These are phyloP conservation scores for Whalleya microplaca DNA, from an alignment of 2,329 filamentous ascomycete genomes.

Conservation along the genomic window DNA sequence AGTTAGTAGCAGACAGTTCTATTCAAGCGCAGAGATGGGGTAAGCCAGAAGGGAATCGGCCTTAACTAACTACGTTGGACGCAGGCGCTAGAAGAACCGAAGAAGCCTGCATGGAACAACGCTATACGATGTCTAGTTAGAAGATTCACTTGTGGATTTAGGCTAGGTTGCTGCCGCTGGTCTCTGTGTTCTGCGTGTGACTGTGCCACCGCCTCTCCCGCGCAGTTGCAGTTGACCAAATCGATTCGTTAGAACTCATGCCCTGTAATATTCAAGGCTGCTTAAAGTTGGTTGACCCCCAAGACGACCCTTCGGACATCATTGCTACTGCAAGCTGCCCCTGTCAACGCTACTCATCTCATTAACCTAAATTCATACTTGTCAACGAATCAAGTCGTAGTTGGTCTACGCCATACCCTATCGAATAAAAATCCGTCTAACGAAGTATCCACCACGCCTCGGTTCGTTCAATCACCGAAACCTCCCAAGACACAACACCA, in stretches of 20 bases:
- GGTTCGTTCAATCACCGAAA: constrained; percentile 33
- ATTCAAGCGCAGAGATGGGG: not conserved
- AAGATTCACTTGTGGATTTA: not conserved
- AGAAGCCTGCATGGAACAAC: constrained; percentile 41
- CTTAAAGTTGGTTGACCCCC: not conserved
- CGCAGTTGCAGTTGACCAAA: not conserved
- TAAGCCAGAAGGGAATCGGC: not conserved
- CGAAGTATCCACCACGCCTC: constrained; percentile 20
- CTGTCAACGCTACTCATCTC: constrained; percentile 14
- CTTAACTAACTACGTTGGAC: constrained; percentile 7
- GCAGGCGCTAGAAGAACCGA: constrained; percentile 41
- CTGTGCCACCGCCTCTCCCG: constrained; percentile 22
- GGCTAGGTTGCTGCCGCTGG: not conserved
- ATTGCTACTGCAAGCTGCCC: constrained; percentile 13
- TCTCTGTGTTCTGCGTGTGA: constrained; percentile 9
- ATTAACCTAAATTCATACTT: constrained; percentile 20
- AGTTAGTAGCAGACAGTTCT: too few species aligned
- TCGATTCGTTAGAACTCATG: constrained; percentile 10
- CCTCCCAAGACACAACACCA: constrained; percentile 13
- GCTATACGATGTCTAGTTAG: constrained; percentile 16
- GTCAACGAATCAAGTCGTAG: constrained; percentile 14
- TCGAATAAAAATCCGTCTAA: constrained; percentile 11
- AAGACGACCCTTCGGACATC: not conserved
- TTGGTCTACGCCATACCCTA: constrained; percentile 18
- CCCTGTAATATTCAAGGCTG: not conserved